phyloP scores from a whole-genome alignment of 345 rosid species.

The Pistacia atlantica region DNA sequence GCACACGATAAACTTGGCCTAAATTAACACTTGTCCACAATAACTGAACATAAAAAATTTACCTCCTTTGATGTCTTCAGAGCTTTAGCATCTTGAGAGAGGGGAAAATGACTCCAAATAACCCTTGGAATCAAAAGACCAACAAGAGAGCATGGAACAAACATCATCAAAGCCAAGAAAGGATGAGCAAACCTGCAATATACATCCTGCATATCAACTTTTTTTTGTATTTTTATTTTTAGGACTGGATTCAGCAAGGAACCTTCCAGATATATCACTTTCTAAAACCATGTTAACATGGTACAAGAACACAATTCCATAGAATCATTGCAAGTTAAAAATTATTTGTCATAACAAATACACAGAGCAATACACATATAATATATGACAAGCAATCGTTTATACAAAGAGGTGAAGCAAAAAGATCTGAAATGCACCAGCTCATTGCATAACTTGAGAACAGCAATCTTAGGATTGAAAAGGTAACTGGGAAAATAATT shows the following conservation, averaged over 20 bases:
- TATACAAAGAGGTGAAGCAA: constrained; percentile 7
- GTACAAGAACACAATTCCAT: background rate
- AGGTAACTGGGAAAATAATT: constrained; percentile 62
- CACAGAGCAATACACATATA: background rate
- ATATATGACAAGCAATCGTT: background rate
- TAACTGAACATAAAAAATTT: constrained; percentile 22
- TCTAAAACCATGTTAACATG: background rate
- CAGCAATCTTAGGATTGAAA: constrained; percentile 70
- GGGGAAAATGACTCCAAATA: constrained; percentile 53
- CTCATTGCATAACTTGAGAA: constrained; percentile 77
- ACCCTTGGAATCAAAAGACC: constrained; percentile 80
- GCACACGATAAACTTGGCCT: constrained; percentile 4
- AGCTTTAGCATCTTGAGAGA: constrained; percentile 57
- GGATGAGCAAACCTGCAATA: constrained; percentile 93
- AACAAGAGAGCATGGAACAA: constrained; percentile 75
- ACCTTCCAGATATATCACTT: constrained; percentile 10
- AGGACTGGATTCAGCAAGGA: background rate
- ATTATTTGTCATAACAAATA: background rate
- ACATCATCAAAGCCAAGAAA: constrained; percentile 82
- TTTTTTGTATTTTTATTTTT: background rate
- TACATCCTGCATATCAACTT: constrained; percentile 12
- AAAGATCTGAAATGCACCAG: constrained; percentile 55
- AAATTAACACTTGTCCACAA: background rate
- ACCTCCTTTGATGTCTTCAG: constrained; percentile 72
- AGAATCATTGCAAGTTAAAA: background rate